Evolutionary conservation across 2,329 filamentous ascomycete genomes (phyloP).

Genomic region (Diaporthe ampelina): DNA sequence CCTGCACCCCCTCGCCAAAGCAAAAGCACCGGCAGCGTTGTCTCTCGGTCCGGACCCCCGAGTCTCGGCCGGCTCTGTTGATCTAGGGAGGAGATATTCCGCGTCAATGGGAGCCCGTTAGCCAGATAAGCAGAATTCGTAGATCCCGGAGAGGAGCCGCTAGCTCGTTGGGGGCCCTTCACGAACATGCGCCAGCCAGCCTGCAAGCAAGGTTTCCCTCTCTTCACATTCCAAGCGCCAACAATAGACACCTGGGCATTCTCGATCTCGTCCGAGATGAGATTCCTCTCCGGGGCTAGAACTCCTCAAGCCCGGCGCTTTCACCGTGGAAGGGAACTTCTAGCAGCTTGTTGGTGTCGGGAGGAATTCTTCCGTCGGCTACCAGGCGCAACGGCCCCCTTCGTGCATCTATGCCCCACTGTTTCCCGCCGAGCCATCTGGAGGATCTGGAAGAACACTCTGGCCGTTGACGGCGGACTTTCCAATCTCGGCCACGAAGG

Average conservation of each 20-base stretch:
- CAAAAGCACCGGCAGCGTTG: not conserved
- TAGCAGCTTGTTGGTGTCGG: slow-evolving; percentile 13
- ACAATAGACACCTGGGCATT: not conserved
- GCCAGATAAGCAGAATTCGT: not conserved
- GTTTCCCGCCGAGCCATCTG: not conserved
- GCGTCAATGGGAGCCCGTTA: not conserved
- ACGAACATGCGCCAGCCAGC: not conserved
- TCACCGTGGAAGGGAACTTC: not conserved
- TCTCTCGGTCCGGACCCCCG: slow-evolving; percentile 28
- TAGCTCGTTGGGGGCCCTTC: not conserved
- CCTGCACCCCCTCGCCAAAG: not conserved
- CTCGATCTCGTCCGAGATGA: not conserved
- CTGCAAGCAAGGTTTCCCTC: not conserved
- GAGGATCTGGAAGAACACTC: slow-evolving; percentile 7
- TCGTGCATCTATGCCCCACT: not conserved
- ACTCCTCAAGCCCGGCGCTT: not conserved
- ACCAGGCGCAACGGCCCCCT: slow-evolving; percentile 12
- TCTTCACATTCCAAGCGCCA: not conserved
- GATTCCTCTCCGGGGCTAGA: slow-evolving; percentile 11
- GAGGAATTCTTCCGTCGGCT: slow-evolving; percentile 25
- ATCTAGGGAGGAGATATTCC: slow-evolving; percentile 23
- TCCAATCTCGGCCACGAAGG: slow-evolving; percentile 6
- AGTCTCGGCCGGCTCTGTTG: slow-evolving; percentile 1
- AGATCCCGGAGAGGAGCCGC: not conserved
- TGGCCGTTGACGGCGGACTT: not conserved